Percentiles rank a stretch among this genome's conserved stretches.
phyloP scores from a whole-genome alignment of 352 stramenopile species.

The Pythium apleroticum region DNA sequence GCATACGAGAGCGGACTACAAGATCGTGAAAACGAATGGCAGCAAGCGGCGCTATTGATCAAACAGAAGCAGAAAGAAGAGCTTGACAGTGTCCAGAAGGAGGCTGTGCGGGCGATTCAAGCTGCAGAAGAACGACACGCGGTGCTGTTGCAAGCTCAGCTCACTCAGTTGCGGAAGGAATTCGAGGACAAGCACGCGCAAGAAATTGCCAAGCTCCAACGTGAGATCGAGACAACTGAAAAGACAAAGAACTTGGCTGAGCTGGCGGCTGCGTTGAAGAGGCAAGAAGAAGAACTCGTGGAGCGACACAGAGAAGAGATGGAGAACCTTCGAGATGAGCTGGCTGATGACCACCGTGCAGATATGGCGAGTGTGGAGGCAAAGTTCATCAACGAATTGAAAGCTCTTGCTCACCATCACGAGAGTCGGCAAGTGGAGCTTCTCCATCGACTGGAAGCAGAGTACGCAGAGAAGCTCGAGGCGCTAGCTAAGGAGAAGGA shows the following conservation, averaged over 20 bases:
- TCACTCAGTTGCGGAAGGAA: slow-evolving; percentile 31
- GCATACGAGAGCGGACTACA: slow-evolving; percentile 60
- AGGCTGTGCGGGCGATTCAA: slow-evolving; percentile 62
- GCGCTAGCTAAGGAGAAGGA: slow-evolving; percentile 12
- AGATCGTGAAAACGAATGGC: slow-evolving; percentile 77
- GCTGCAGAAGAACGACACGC: slow-evolving; percentile 64
- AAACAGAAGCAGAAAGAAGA: slow-evolving; percentile 76
- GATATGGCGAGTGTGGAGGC: slow-evolving; percentile 28
- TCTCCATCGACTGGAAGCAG: neutral
- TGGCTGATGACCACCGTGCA: slow-evolving; percentile 17
- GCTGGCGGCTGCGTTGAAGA: slow-evolving; percentile 11
- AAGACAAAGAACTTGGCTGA: neutral
- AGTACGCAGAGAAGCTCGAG: slow-evolving; percentile 17
- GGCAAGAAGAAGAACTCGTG: neutral
- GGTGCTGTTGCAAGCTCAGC: slow-evolving; percentile 44
- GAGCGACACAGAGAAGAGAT: slow-evolving; percentile 11
- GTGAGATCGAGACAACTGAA: slow-evolving; percentile 10
- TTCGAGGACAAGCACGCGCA: slow-evolving; percentile 34
- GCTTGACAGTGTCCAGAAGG: slow-evolving; percentile 52
- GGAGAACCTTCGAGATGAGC: slow-evolving; percentile 21
- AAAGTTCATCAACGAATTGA: slow-evolving; percentile 3
- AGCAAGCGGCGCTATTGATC: slow-evolving; percentile 66
- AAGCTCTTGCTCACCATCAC: neutral
- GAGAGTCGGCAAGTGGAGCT: slow-evolving; percentile 1
- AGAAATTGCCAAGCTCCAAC: slow-evolving; percentile 18